A percentile compares a stretch with the other conserved stretches of the same genome.
phyloP scores from a whole-genome alignment of 805 yeast species.

The Candida dajiaensis region DNA sequence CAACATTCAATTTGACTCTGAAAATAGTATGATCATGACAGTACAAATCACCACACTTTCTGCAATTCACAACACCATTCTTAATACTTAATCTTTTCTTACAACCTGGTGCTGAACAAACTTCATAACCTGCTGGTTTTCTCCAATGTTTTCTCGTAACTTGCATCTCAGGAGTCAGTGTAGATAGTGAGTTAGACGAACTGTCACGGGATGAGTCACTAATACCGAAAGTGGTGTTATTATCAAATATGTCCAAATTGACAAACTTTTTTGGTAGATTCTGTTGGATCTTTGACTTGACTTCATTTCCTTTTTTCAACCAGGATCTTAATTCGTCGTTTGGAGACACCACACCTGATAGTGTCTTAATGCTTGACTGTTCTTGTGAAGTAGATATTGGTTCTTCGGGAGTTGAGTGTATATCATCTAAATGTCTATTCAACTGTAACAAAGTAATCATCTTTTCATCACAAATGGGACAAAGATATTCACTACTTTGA shows the following conservation, averaged over 20 bases:
- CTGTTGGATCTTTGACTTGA: slow-evolving; percentile 31
- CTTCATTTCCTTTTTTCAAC: slow-evolving; percentile 36
- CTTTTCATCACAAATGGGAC: slow-evolving; percentile 67
- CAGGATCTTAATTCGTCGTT: slow-evolving; percentile 37
- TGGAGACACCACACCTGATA: slow-evolving; percentile 5
- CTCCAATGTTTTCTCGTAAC: slow-evolving; percentile 55
- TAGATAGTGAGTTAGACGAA: slow-evolving; percentile 6
- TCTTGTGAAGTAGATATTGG: not conserved
- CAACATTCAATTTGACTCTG: slow-evolving; percentile 42
- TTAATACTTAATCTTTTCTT: slow-evolving; percentile 38
- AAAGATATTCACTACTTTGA: slow-evolving; percentile 22
- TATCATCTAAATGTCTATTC: slow-evolving; percentile 68
- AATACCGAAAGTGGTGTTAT: slow-evolving; percentile 13
- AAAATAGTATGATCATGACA: slow-evolving; percentile 61
- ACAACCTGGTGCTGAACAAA: slow-evolving; percentile 40
- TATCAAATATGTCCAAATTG: slow-evolving; percentile 47
- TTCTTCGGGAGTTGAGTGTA: slow-evolving; percentile 32
- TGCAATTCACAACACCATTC: slow-evolving; percentile 61
- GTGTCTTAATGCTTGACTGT: not conserved
- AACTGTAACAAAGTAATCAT: slow-evolving; percentile 51
- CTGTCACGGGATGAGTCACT: slow-evolving; percentile 12
- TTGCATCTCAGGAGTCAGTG: slow-evolving; percentile 21
- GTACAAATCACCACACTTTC: slow-evolving; percentile 68
- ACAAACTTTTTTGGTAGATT: slow-evolving; percentile 32
- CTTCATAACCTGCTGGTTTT: slow-evolving; percentile 36